phyloP scores from a whole-genome alignment of 2,329 filamentous ascomycete genomes.

The Diaporthe citrichinensis region DNA sequence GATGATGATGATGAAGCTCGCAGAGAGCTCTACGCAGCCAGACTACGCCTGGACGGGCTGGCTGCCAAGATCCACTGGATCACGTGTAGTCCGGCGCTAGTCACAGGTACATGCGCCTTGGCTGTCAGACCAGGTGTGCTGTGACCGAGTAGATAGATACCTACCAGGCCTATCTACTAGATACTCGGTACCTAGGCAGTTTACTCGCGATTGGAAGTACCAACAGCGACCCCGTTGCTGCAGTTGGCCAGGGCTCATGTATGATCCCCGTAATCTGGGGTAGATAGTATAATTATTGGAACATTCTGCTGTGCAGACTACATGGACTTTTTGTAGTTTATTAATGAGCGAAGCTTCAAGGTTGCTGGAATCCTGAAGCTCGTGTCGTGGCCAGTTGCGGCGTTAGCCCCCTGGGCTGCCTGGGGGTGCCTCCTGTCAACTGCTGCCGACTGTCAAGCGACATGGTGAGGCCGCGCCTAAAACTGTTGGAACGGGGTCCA shows the following conservation, averaged over 20 bases:
- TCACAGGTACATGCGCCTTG: background rate
- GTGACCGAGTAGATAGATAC: background rate
- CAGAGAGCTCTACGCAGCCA: conserved; percentile 34
- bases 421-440: background rate
- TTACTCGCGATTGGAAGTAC: background rate
- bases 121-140: background rate
- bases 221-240: no score
- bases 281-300: background rate
- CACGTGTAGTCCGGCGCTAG: conserved; percentile 31
- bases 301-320: background rate
- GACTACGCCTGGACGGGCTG: conserved; percentile 11
- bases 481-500: background rate
- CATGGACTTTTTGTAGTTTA: background rate
- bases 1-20: conserved; percentile 37
- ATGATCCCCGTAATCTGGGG: background rate
- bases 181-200: background rate
- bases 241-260: background rate
- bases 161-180: background rate
- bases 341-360: background rate
- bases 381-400: conserved; percentile 11
- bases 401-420: no score
- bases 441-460: conserved; percentile 14
- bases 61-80: conserved; percentile 11
- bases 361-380: conserved; percentile 19
- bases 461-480: conserved; percentile 9